These are phyloP conservation scores for Mycena filopes DNA, from an alignment of 768 basidiomycete species.

Conservation along the genomic window DNA sequence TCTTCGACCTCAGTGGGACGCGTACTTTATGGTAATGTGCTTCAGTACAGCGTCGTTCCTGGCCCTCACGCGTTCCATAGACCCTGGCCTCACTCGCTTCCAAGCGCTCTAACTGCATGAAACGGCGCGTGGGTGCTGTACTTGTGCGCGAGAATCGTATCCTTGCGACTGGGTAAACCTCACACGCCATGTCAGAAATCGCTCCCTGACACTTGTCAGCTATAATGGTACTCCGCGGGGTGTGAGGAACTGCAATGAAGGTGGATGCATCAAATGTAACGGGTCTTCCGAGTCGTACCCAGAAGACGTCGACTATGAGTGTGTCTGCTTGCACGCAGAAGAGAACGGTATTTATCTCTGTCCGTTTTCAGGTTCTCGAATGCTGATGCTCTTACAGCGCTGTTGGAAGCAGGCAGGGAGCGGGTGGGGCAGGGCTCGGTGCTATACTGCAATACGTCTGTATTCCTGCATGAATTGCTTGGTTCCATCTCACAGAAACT, in stretches of 20 bases:
- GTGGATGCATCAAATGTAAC: constrained; percentile 89
- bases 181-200: constrained; percentile 5
- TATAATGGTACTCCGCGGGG: constrained; percentile 98
- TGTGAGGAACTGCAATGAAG: constrained; percentile 88
- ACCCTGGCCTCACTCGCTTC: constrained; percentile 92
- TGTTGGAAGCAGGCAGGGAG: constrained; percentile 93
- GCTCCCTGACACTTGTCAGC: constrained; percentile 47
- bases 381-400: constrained; percentile 41
- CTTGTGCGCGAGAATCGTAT: constrained; percentile 87
- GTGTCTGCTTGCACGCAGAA: constrained; percentile 96
- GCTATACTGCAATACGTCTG: constrained; percentile 99
- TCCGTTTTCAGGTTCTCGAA: not conserved
- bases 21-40: constrained; percentile 89
- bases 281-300: constrained; percentile 50
- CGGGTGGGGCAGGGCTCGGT: constrained; percentile 84
- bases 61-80: constrained; percentile 47
- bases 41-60: constrained; percentile 1
- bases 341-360: constrained; percentile 74
- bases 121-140: constrained; percentile 94
- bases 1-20: constrained; percentile 92
- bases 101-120: constrained; percentile 95
- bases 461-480: constrained; percentile 21
- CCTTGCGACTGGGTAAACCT: constrained; percentile 75
- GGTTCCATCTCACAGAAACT: constrained; percentile 6
- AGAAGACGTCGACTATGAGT: constrained; percentile 70